Conservation (phyloP, 257 asterid genomes). For the Ilex aquifolium region DNA sequence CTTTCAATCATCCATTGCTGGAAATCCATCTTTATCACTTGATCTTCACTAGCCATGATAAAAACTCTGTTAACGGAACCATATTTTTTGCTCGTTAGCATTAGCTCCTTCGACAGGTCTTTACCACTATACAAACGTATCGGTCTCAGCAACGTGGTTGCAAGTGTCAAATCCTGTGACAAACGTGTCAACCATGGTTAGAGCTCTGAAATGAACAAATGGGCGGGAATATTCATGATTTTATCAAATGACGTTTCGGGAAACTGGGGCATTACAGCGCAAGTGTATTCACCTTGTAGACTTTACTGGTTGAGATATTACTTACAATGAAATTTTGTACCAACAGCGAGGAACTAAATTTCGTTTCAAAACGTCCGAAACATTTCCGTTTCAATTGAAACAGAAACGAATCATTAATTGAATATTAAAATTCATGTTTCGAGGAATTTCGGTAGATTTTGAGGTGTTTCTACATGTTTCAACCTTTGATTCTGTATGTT, state of each 20-base stretch:
- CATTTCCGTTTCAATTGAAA: too few relatives aligned
- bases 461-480: slow-evolving; percentile 16
- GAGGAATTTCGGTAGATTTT: slow-evolving; percentile 10
- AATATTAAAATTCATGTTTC: too few relatives aligned
- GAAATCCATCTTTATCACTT: slow-evolving; percentile 6
- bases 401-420: too few relatives aligned
- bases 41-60: slow-evolving; percentile 25
- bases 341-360: too few relatives aligned
- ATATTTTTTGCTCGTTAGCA: background rate
- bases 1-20: slow-evolving; percentile 26
- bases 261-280: background rate
- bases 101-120: slow-evolving; percentile 17
- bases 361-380: too few relatives aligned
- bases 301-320: slow-evolving; percentile 18
- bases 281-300: slow-evolving; percentile 17
- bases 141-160: slow-evolving; percentile 25
- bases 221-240: background rate
- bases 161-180: slow-evolving; percentile 31
- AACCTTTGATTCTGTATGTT: too few relatives aligned
- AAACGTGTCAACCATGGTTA: too few relatives aligned
- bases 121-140: slow-evolving; percentile 6
- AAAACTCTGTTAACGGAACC: slow-evolving; percentile 27
- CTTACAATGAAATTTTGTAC: too few relatives aligned
- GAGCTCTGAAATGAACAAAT: too few relatives aligned
- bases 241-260: background rate